A percentile compares a stretch with the other conserved stretches of the same genome.
Evolutionary conservation across 345 rosid species (phyloP).

Genomic region (Theobroma cacao): DNA sequence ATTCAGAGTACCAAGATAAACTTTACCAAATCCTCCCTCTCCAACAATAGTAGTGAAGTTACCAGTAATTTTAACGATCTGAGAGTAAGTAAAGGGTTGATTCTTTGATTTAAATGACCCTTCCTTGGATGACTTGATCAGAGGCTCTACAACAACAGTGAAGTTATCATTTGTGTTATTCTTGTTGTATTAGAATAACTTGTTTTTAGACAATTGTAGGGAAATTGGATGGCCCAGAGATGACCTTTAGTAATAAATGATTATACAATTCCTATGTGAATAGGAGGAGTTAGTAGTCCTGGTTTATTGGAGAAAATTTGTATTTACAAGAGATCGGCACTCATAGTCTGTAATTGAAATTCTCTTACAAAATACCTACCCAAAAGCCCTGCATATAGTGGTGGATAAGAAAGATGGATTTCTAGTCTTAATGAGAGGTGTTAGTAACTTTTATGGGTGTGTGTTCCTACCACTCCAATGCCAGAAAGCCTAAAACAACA

Average conservation of each 20-base stretch:
- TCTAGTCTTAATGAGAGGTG: too few relatives aligned
- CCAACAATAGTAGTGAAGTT: neutral
- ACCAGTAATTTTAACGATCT: neutral
- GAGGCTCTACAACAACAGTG: neutral
- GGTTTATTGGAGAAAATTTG: too few relatives aligned
- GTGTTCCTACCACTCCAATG: too few relatives aligned
- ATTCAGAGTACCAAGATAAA: neutral
- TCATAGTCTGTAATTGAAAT: too few relatives aligned
- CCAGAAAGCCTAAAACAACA: neutral
- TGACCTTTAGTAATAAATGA: neutral
- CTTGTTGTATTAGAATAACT: neutral
- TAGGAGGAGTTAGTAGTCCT: too few relatives aligned
- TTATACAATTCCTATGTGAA: too few relatives aligned
- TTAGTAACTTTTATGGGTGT: too few relatives aligned
- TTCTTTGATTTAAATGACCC: neutral
- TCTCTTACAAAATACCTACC: too few relatives aligned
- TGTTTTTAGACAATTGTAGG: neutral
- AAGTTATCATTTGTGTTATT: too few relatives aligned
- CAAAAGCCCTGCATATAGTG: too few relatives aligned
- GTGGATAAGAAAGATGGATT: too few relatives aligned
- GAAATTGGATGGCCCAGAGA: neutral
- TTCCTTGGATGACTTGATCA: neutral
- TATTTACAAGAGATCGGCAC: neutral
- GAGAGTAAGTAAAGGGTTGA: neutral
- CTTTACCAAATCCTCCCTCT: conserved; percentile 10